These are phyloP conservation scores for Phyllosticta citribraziliensis DNA, from an alignment of 2,329 filamentous ascomycete species.

Conservation along the genomic window DNA sequence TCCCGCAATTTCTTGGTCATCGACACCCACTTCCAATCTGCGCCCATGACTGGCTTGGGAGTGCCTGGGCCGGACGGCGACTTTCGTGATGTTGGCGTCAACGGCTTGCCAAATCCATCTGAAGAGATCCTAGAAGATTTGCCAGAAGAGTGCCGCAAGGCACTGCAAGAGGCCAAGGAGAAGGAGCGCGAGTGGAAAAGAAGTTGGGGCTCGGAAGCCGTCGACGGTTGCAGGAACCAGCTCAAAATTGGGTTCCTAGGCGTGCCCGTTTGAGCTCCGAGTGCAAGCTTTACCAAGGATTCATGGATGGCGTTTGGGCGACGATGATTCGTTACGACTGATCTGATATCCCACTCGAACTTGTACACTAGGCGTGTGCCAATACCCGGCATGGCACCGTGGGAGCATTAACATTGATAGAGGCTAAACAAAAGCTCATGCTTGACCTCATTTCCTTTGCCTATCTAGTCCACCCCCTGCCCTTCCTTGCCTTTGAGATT, in stretches of 20 bases:
- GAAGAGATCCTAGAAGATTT: constrained; percentile 57
- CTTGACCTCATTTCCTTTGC: background rate
- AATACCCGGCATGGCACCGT: background rate
- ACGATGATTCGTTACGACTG: background rate
- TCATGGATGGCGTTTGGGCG: background rate
- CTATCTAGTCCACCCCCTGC: background rate
- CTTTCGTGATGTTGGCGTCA: constrained; percentile 37
- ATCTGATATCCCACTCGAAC: background rate
- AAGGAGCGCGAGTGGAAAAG: constrained; percentile 63
- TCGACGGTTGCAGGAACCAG: constrained; percentile 39
- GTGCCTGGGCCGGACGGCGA: constrained; percentile 49
- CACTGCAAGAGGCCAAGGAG: constrained; percentile 58
- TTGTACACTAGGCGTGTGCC: background rate
- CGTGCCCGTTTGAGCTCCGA: constrained; percentile 34
- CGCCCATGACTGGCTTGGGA: constrained; percentile 47
- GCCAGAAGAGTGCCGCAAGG: constrained; percentile 58
- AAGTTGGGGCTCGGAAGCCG: constrained; percentile 61
- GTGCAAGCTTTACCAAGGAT: background rate
- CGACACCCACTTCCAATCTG: constrained; percentile 51
- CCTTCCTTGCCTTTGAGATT: background rate
- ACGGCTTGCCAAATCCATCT: constrained; percentile 53
- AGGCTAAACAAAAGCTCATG: background rate
- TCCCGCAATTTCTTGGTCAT: constrained; percentile 54
- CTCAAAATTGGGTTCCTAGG: constrained; percentile 40
- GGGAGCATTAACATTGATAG: background rate